Conservation (phyloP, 1,139 yeast species). For the Pichiaceae sp. region DNA sequence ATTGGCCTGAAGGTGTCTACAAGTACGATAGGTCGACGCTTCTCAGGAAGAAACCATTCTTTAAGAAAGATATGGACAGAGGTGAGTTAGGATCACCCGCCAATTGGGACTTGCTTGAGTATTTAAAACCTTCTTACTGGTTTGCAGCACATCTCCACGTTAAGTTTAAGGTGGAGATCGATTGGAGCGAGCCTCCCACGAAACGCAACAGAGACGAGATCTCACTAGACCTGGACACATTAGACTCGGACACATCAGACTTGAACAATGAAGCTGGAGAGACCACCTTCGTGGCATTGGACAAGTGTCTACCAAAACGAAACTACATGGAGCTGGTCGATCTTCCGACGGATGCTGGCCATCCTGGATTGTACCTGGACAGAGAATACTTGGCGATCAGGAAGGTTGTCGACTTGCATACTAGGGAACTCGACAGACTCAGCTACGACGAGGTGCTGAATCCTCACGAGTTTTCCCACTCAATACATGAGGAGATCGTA, state of each 20-base stretch:
- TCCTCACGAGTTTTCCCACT: slow-evolving; percentile 8
- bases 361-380: slow-evolving; percentile 19
- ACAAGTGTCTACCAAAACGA: slow-evolving; percentile 67
- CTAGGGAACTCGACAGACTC: slow-evolving; percentile 8
- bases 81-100: slow-evolving; percentile 71
- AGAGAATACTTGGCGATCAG: slow-evolving; percentile 40
- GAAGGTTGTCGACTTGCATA: slow-evolving; percentile 30
- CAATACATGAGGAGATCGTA: too few species aligned
- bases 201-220: slow-evolving; percentile 14
- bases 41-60: slow-evolving; percentile 55
- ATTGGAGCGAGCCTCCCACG: slow-evolving; percentile 18
- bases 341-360: slow-evolving; percentile 26
- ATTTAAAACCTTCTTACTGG: slow-evolving; percentile 66
- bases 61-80: slow-evolving; percentile 50
- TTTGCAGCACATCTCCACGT: slow-evolving; percentile 88
- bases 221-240: slow-evolving; percentile 12
- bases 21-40: slow-evolving; percentile 51
- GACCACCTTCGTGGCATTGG: slow-evolving; percentile 72
- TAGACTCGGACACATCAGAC: slow-evolving; percentile 6
- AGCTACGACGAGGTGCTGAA: slow-evolving; percentile 6
- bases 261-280: slow-evolving; percentile 5
- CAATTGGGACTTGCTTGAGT: slow-evolving; percentile 45
- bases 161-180: slow-evolving; percentile 47
- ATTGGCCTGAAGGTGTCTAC: slow-evolving; percentile 88
- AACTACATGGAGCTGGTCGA: slow-evolving; percentile 38